Evolutionary conservation across 2,329 filamentous ascomycete genomes (phyloP).

Genomic region (Fusarium sp.): DNA sequence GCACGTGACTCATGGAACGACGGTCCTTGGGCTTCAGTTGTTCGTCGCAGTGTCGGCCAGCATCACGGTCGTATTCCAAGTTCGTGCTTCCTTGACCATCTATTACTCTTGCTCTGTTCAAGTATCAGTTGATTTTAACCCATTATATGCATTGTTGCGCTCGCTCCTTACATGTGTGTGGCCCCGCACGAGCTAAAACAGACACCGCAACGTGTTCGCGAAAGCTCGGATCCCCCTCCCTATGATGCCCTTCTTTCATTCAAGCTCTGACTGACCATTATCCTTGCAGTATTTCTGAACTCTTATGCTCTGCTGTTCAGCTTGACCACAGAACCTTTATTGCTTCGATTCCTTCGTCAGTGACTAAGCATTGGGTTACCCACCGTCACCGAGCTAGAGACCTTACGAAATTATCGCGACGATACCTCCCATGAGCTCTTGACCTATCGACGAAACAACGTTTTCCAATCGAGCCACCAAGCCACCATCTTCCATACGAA

Average conservation of each 20-base stretch:
- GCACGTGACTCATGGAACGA: slow-evolving; percentile 40
- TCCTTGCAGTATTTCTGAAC: slow-evolving; percentile 43
- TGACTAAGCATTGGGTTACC: slow-evolving; percentile 23
- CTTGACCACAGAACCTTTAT: slow-evolving; percentile 14
- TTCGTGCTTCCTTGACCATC: slow-evolving; percentile 47
- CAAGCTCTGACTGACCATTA: slow-evolving; percentile 46
- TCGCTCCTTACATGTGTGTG: slow-evolving; percentile 52
- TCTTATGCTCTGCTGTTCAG: slow-evolving; percentile 33
- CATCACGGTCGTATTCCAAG: slow-evolving; percentile 36
- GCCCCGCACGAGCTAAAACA: slow-evolving; percentile 26
- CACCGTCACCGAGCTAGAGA: slow-evolving; percentile 13
- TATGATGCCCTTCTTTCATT: slow-evolving; percentile 41
- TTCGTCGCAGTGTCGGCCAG: slow-evolving; percentile 40
- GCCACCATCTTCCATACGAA: slow-evolving; percentile 33
- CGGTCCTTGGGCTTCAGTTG: slow-evolving; percentile 34
- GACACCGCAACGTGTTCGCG: slow-evolving; percentile 43
- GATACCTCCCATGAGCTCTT: slow-evolving; percentile 46
- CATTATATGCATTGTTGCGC: slow-evolving; percentile 48
- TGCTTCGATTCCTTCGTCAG: slow-evolving; percentile 15
- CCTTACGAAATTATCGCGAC: slow-evolving; percentile 29
- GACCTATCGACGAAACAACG: slow-evolving; percentile 39
- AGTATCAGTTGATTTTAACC: slow-evolving; percentile 55
- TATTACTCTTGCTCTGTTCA: slow-evolving; percentile 52
- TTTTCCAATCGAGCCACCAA: slow-evolving; percentile 23
- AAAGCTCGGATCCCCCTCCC: slow-evolving; percentile 46